Percentiles rank a stretch among this genome's conserved stretches.
phyloP scores from a whole-genome alignment of 495 filamentous ascomycete species.

The Neurospora sp. region DNA sequence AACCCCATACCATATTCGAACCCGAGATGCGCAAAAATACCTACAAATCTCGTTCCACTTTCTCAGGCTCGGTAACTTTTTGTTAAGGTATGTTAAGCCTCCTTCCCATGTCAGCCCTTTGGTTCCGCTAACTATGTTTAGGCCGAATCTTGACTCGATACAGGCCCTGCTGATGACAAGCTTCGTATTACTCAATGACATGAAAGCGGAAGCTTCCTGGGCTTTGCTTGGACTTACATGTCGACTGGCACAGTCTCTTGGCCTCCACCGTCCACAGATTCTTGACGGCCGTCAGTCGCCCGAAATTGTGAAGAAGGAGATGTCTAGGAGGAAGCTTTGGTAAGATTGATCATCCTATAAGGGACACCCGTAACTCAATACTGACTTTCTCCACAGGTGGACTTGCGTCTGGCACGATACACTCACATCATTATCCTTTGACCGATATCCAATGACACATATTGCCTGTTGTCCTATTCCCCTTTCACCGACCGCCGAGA shows the following conservation, averaged over 20 bases:
- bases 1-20: slow-evolving; percentile 47
- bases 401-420: slow-evolving; percentile 49
- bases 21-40: slow-evolving; percentile 41
- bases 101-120: neutral
- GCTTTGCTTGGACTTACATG: slow-evolving; percentile 45
- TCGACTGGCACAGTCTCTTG: slow-evolving; percentile 45
- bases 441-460: slow-evolving; percentile 45
- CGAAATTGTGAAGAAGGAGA: slow-evolving; percentile 31
- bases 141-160: slow-evolving; percentile 47
- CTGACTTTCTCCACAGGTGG: slow-evolving; percentile 30
- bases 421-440: slow-evolving; percentile 44
- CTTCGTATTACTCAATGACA: slow-evolving; percentile 47
- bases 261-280: slow-evolving; percentile 35
- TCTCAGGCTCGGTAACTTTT: slow-evolving; percentile 42
- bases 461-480: slow-evolving; percentile 39
- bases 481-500: slow-evolving; percentile 29
- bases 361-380: neutral
- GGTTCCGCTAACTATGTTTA: slow-evolving; percentile 11
- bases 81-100: slow-evolving; percentile 28
- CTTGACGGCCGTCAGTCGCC: slow-evolving; percentile 27
- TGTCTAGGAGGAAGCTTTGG: slow-evolving; percentile 37
- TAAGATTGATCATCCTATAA: slow-evolving; percentile 6
- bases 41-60: slow-evolving; percentile 50
- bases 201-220: slow-evolving; percentile 52
- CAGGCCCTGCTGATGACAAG: slow-evolving; percentile 44